Base-by-base conservation (phyloP, 2,329 filamentous ascomycete genomes). In the Epichloe gansuensis region DNA sequence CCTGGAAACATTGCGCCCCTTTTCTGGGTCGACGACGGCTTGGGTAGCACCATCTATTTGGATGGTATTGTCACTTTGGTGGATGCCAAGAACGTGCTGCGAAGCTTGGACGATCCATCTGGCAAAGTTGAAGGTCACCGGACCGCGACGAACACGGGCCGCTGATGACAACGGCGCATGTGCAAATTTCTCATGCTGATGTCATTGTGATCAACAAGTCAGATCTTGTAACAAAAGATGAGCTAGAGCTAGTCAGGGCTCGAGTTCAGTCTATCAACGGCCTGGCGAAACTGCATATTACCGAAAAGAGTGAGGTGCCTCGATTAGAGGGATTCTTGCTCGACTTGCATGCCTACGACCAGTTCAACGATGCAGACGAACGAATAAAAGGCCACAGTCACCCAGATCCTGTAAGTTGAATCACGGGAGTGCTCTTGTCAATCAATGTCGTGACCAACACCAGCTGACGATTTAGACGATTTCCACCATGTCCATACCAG, bases 1-100 rank as follows among this genome's bases (percentile, higher is more conserved):
- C 93, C 93, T 0, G 93, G 93, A 1, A 97, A 97, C 62, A 82
- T 98, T 50, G 93, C 93, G 0, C 93, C 93, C 0, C 72, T 97
- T 13, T 98, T 98, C 72, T 98, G 93, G 93, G 85, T 98, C 28
- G 93, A 98, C 61, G 91, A 97, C 59, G 93, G 91, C 0, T 78
- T 98, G 3, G 91, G 90, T 7, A 95, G 91, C 67, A 91, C 86
- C 39, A 96, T 98, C 61, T 98, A 95, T 67, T 80, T 98, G 0
- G 93, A 98, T 64, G 93, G 93, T 2, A 95, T 98, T 53, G 91
- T 97, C 46, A 97, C 93, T 0, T 75, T 98, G 1, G 88, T 98
- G 21, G 93, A 98, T 66, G 91, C 91, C 35, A 94, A 93, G 71
- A 96, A 97, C 62, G 86, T 98, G 23, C 67, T 94, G 4, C 82